phyloP scores from a whole-genome alignment of 371 early-diverging fungal species.

The Mucor velutinosus region DNA sequence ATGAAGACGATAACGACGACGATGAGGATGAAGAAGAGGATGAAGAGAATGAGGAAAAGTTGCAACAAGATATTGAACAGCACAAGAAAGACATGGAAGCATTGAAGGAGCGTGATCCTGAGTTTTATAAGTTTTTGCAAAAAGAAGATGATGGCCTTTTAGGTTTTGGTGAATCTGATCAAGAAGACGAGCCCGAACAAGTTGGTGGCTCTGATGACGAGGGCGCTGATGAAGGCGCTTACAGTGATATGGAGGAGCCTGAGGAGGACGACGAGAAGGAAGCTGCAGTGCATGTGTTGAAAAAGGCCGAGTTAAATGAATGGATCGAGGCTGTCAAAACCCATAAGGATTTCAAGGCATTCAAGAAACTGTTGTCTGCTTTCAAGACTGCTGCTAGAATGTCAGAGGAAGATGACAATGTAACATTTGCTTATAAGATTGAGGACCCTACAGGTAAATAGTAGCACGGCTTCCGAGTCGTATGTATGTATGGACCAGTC shows the following conservation, averaged over 20 bases:
- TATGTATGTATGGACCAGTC: not conserved
- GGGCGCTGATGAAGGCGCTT: conserved; percentile 34
- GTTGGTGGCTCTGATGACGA: conserved; percentile 26
- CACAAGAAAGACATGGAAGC: conserved; percentile 77
- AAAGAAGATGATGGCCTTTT: conserved; percentile 84
- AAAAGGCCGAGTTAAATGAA: conserved; percentile 65
- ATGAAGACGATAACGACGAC: conserved; percentile 40
- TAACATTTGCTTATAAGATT: conserved; percentile 63
- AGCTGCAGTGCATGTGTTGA: conserved; percentile 48
- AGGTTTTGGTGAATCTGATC: conserved; percentile 71
- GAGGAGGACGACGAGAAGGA: conserved; percentile 17
- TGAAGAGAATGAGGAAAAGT: conserved; percentile 39
- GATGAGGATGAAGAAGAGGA: conserved; percentile 49
- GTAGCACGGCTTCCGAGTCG: not conserved
- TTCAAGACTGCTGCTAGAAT: conserved; percentile 83
- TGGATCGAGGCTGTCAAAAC: conserved; percentile 72
- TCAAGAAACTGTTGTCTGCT: conserved; percentile 76
- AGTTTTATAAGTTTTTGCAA: conserved; percentile 86
- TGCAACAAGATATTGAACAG: conserved; percentile 56
- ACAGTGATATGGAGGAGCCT: conserved; percentile 22
- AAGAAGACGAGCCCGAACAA: conserved; percentile 48
- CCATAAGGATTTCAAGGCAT: conserved; percentile 32
- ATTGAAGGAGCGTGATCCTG: conserved; percentile 84
- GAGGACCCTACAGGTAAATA: conserved; percentile 59
- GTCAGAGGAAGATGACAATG: conserved; percentile 66